Percentiles rank a stretch among this genome's conserved stretches.
These are phyloP conservation scores for Nemania sp. DNA, from an alignment of 2,329 filamentous ascomycete genomes.

Conservation along the genomic window DNA sequence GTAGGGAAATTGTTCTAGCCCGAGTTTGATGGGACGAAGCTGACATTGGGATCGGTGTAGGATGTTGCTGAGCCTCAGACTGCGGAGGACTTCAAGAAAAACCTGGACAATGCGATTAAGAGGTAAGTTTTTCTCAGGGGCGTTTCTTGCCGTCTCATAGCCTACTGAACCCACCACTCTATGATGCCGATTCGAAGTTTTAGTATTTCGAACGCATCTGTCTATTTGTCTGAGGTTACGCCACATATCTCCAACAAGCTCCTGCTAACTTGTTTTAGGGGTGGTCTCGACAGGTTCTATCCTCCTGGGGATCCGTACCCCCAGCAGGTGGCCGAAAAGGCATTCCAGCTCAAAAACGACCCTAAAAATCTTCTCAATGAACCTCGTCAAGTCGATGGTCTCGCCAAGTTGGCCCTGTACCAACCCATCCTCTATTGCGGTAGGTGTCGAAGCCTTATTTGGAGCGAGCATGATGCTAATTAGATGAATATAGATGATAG, in stretches of 20 bases:
- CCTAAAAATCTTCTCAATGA: conserved; percentile 33
- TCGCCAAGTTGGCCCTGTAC: conserved; percentile 36
- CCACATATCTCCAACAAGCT: neutral
- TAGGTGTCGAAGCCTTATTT: conserved; percentile 15
- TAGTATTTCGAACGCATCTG: neutral
- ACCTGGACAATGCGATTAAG: conserved; percentile 25
- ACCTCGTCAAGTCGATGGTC: conserved; percentile 33
- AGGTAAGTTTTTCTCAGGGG: conserved; percentile 8
- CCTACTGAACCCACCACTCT: neutral
- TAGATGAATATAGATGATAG: conserved; percentile 31
- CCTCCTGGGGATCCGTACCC: conserved; percentile 33
- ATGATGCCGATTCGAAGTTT: neutral
- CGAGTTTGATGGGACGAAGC: neutral
- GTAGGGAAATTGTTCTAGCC: neutral
- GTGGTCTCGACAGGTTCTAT: conserved; percentile 35
- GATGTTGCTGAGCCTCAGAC: conserved; percentile 34
- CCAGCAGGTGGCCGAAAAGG: conserved; percentile 38
- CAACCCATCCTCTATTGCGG: conserved; percentile 38
- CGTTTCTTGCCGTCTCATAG: neutral
- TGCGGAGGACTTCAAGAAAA: conserved; percentile 30
- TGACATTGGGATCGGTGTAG: conserved; percentile 6
- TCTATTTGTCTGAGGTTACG: neutral
- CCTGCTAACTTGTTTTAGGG: conserved; percentile 20
- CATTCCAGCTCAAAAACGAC: conserved; percentile 29
- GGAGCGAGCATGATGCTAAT: neutral